A percentile compares a stretch with the other conserved stretches of the same genome.
Evolutionary conservation across 148 eudicot species (phyloP).

Genomic region (Selenicereus undatus): DNA sequence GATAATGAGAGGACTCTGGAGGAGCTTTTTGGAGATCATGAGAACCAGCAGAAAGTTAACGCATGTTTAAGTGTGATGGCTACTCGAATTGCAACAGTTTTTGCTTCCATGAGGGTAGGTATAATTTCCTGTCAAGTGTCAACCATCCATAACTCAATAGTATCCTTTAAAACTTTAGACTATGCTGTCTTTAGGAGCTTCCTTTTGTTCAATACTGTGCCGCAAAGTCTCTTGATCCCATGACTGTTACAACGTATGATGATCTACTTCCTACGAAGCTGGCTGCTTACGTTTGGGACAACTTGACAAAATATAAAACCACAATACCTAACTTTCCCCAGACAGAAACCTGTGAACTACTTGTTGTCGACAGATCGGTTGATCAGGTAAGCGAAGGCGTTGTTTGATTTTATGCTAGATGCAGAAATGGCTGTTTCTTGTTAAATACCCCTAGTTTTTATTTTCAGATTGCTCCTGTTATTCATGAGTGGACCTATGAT

Average conservation of each 20-base stretch:
- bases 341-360: constrained; percentile 93
- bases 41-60: constrained; percentile 63
- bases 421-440: constrained; percentile 2
- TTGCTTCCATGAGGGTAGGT: constrained; percentile 87
- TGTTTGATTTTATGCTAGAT: constrained; percentile 15
- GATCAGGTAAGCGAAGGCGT: constrained; percentile 63
- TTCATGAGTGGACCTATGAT: constrained; percentile 99
- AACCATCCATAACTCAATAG: background rate
- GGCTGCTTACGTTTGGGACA: constrained; percentile 91
- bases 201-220: constrained; percentile 95
- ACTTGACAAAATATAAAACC: constrained; percentile 61
- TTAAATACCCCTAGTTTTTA: constrained; percentile 14
- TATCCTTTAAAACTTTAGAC: constrained; percentile 12
- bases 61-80: constrained; percentile 82
- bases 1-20: constrained; percentile 88
- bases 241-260: constrained; percentile 88
- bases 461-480: constrained; percentile 85
- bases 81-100: constrained; percentile 73
- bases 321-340: constrained; percentile 72
- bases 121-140: constrained; percentile 4
- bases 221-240: constrained; percentile 82
- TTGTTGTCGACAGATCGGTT: constrained; percentile 79
- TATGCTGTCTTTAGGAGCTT: constrained; percentile 56
- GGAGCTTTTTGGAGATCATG: constrained; percentile 89
- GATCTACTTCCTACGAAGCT: constrained; percentile 94